Conservation (phyloP, 305 asterid genomes). For the Fraxinus greggii region DNA sequence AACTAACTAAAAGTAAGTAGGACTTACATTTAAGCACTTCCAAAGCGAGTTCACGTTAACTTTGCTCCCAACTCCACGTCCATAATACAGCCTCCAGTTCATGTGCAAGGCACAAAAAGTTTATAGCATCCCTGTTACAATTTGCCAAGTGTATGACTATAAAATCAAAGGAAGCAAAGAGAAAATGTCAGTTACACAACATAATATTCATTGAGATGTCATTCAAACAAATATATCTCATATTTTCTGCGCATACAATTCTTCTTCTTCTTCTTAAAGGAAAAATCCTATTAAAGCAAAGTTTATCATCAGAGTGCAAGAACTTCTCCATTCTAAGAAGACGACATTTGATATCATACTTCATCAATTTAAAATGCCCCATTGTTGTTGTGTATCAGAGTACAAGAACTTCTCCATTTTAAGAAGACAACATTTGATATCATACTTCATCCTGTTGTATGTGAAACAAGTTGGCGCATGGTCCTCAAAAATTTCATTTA, state of each 20-base stretch:
- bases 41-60: background rate
- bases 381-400: background rate
- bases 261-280: background rate
- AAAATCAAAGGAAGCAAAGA: slow-evolving; percentile 1
- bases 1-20: background rate
- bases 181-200: slow-evolving; percentile 19
- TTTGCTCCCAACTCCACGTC: background rate
- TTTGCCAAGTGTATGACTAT: background rate
- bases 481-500: background rate
- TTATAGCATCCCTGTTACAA: background rate
- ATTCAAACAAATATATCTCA: slow-evolving; percentile 8
- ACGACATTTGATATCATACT: slow-evolving; percentile 5
- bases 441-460: slow-evolving; percentile 13
- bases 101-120: background rate
- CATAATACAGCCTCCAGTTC: background rate
- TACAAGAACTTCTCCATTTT: slow-evolving; percentile 16
- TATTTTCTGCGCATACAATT: slow-evolving; percentile 3
- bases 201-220: background rate
- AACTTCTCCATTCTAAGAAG: slow-evolving; percentile 16
- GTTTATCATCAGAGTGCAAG: background rate
- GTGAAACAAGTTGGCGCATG: slow-evolving; percentile 15
- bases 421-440: slow-evolving; percentile 8
- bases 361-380: slow-evolving; percentile 11
- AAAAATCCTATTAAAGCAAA: background rate
- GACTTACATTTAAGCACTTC: background rate